A percentile compares a stretch with the other conserved stretches of the same genome.
Evolutionary conservation across 1,284 basidiomycete genomes (phyloP).

Genomic region (Termitomyces sp.): DNA sequence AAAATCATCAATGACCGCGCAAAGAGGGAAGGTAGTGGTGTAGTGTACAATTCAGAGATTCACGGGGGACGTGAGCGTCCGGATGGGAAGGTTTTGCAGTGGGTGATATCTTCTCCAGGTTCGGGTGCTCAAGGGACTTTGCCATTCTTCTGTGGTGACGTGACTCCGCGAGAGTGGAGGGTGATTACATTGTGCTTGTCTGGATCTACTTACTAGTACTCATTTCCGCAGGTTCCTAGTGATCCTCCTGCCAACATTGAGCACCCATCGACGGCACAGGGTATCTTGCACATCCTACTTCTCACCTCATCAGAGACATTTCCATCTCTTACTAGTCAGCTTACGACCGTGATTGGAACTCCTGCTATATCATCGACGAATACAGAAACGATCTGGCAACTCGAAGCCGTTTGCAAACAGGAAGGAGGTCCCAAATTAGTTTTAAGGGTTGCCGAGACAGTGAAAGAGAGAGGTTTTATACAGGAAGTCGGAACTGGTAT

Average conservation of each 20-base stretch:
- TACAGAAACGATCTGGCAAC: slow-evolving; percentile 29
- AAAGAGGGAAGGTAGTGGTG: slow-evolving; percentile 7
- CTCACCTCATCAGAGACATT: slow-evolving; percentile 29
- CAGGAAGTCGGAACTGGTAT: slow-evolving; percentile 33
- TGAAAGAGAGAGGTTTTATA: slow-evolving; percentile 35
- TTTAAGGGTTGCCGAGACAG: slow-evolving; percentile 30
- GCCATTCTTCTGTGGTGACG: slow-evolving; percentile 72
- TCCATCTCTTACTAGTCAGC: slow-evolving; percentile 26
- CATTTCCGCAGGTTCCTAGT: slow-evolving; percentile 39
- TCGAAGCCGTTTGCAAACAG: slow-evolving; percentile 28
- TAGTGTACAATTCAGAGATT: slow-evolving; percentile 4
- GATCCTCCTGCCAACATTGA: slow-evolving; percentile 38
- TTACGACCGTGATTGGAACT: slow-evolving; percentile 46
- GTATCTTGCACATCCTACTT: slow-evolving; percentile 44
- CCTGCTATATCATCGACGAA: slow-evolving; percentile 25
- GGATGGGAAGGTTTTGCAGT: slow-evolving; percentile 49
- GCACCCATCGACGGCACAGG: slow-evolving; percentile 43
- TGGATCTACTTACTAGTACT: neutral
- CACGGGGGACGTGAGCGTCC: slow-evolving; percentile 19
- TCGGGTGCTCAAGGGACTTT: slow-evolving; percentile 31
- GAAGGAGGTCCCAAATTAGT: slow-evolving; percentile 28
- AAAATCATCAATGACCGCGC: slow-evolving; percentile 33
- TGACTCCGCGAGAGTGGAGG: slow-evolving; percentile 53
- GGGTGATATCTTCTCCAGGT: slow-evolving; percentile 47
- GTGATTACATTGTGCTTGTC: slow-evolving; percentile 31